Conservation (phyloP, 306 rosid genomes). For the Vigna mungo region DNA sequence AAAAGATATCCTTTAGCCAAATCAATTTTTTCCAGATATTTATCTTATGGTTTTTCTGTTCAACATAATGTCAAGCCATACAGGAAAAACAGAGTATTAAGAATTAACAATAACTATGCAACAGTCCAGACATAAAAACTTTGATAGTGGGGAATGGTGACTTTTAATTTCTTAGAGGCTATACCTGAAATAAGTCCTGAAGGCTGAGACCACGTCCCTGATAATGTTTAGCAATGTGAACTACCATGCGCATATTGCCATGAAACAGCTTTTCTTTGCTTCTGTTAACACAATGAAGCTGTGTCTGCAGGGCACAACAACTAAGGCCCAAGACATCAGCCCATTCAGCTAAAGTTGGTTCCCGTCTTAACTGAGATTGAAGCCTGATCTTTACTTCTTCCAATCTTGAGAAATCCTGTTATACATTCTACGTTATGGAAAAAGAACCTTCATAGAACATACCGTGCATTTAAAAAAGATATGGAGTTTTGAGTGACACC, state of each 20-base stretch:
- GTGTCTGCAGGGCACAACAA: conserved; percentile 60
- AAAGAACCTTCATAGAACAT: conserved; percentile 36
- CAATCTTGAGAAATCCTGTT: conserved; percentile 73
- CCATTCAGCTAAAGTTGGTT: conserved; percentile 93
- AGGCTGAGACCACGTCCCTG: conserved; percentile 85
- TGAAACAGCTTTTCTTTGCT: conserved; percentile 74
- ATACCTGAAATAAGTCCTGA: conserved; percentile 96
- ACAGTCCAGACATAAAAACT: conserved; percentile 25
- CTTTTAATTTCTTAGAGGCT: conserved; percentile 27
- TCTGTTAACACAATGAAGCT: conserved; percentile 59
- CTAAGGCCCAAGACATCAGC: conserved; percentile 82
- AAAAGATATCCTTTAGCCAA: conserved; percentile 25
- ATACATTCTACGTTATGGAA: conserved; percentile 50
- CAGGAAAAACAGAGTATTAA: conserved; percentile 11
- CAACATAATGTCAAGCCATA: conserved; percentile 36
- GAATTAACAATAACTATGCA: conserved; percentile 27
- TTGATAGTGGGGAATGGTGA: conserved; percentile 9
- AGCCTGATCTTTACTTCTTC: conserved; percentile 72
- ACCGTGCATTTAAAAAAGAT: conserved; percentile 22
- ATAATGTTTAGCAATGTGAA: conserved; percentile 88
- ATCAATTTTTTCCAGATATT: background rate
- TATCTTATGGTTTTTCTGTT: conserved; percentile 23
- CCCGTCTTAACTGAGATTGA: conserved; percentile 81
- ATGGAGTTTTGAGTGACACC: conserved; percentile 54
- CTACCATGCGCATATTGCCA: conserved; percentile 90